A percentile compares a stretch with the other conserved stretches of the same genome.
Evolutionary conservation across 148 eudicot species (phyloP).

Genomic region (Vaccinium vitisidaea): DNA sequence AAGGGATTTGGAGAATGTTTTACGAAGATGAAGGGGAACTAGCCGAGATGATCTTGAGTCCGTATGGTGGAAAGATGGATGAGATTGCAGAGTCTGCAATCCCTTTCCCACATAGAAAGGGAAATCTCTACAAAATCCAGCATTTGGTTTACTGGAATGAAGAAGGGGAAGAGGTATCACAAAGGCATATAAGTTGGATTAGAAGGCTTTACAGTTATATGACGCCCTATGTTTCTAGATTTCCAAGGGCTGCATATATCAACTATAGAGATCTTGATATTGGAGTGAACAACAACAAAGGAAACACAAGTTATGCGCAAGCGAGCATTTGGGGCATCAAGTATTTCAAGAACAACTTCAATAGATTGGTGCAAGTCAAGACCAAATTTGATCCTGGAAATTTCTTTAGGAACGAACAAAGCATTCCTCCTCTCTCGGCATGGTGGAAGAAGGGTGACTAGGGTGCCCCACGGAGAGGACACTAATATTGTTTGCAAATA

Average conservation of each 20-base stretch:
- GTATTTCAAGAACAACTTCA: not conserved
- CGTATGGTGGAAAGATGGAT: slow-evolving; percentile 9
- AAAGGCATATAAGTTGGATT: not conserved
- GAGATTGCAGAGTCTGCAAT: not conserved
- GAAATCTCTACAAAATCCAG: not conserved
- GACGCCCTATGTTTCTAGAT: not conserved
- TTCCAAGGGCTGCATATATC: not conserved
- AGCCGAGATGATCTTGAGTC: not conserved
- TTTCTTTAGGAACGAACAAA: slow-evolving; percentile 8
- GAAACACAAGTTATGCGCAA: not conserved
- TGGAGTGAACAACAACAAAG: not conserved
- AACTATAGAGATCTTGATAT: slow-evolving; percentile 1
- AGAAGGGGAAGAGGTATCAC: not conserved
- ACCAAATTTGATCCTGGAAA: slow-evolving; percentile 7
- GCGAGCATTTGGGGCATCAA: slow-evolving; percentile 3
- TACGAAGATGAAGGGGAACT: not conserved
- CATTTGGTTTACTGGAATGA: not conserved
- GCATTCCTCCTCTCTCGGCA: not conserved
- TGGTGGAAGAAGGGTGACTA: not conserved
- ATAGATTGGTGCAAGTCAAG: slow-evolving; percentile 2
- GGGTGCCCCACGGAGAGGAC: not conserved
- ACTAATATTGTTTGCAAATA: not conserved
- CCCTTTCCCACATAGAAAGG: slow-evolving; percentile 7
- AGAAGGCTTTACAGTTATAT: not conserved
- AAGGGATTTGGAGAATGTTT: not conserved